A percentile compares a stretch with the other conserved stretches of the same genome.
Evolutionary conservation across 176 grass and related monocot genomes (phyloP).

Genomic region (Neostapfia colusana): DNA sequence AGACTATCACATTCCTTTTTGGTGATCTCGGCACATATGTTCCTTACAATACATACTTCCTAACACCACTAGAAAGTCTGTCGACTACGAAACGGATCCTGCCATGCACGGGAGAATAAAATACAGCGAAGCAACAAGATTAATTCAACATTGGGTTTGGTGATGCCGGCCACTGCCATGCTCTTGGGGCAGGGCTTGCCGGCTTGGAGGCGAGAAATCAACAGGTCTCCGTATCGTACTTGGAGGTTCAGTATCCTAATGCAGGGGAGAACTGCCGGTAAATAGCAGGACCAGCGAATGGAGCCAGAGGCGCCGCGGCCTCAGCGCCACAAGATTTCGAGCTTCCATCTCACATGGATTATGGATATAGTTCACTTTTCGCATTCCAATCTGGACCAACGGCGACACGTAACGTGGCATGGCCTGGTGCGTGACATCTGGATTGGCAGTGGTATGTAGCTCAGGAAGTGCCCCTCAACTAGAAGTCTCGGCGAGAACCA

Average conservation of each 20-base stretch:
- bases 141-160: conserved; percentile 25
- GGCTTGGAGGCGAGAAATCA: conserved; percentile 63
- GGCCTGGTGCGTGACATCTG: neutral
- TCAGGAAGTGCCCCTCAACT: neutral
- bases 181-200: conserved; percentile 43
- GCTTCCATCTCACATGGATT: conserved; percentile 35
- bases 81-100: conserved; percentile 87
- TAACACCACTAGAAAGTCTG: conserved; percentile 72
- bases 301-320: no score
- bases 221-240: conserved; percentile 41
- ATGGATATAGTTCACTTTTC: conserved; percentile 36
- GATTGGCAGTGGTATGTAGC: conserved; percentile 20
- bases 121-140: no score
- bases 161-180: conserved; percentile 12
- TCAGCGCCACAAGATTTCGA: conserved; percentile 46
- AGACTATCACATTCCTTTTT: conserved; percentile 80
- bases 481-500: conserved; percentile 3
- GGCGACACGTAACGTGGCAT: neutral
- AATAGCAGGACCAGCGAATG: conserved; percentile 6
- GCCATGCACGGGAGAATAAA: no score
- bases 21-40: conserved; percentile 92
- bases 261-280: neutral
- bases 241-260: neutral
- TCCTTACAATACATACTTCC: conserved; percentile 77
- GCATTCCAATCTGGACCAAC: conserved; percentile 31